These are phyloP conservation scores for Xylaria nigripes DNA, from an alignment of 495 filamentous ascomycete species.

Conservation along the genomic window DNA sequence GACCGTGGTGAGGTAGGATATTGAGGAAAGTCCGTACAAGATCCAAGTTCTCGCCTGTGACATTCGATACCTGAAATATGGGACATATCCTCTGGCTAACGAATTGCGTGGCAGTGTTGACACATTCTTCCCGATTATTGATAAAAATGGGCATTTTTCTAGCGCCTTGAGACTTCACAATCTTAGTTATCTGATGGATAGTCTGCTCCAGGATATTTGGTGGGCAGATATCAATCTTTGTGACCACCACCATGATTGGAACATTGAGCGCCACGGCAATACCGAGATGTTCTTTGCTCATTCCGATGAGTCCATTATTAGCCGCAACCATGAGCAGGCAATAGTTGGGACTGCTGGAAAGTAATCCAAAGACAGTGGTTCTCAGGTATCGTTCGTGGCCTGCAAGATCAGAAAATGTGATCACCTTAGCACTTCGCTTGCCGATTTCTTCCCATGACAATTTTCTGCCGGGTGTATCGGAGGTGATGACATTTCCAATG, in stretches of 20 bases:
- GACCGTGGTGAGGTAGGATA: conserved; percentile 89
- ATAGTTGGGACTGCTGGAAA: conserved; percentile 95
- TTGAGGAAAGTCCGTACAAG: conserved; percentile 85
- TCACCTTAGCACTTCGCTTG: conserved; percentile 89
- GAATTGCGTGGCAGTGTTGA: conserved; percentile 94
- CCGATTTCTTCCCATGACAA: conserved; percentile 98
- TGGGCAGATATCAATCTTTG: conserved; percentile 98
- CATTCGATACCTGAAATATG: conserved; percentile 96
- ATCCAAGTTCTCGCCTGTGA: conserved; percentile 78
- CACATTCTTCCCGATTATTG: conserved; percentile 80
- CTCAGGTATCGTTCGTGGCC: conserved; percentile 93
- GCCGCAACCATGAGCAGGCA: conserved; percentile 97
- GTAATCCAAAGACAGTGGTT: conserved; percentile 90
- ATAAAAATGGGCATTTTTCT: conserved; percentile 97
- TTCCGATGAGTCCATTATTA: conserved; percentile 94
- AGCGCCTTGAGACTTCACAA: conserved; percentile 87
- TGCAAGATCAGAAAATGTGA: conserved; percentile 91
- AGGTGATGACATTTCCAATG: conserved; percentile 73
- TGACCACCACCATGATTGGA: conserved; percentile 95
- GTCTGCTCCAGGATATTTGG: conserved; percentile 93
- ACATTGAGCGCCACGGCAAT: conserved; percentile 94
- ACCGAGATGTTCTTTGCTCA: conserved; percentile 96
- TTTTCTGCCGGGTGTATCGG: conserved; percentile 67
- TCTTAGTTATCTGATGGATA: conserved; percentile 81
- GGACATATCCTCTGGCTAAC: conserved; percentile 92